Percentiles rank a stretch among this genome's conserved stretches.
These are phyloP conservation scores for Blastobotrys capitulatus DNA, from an alignment of 1,139 yeast species.

Conservation along the genomic window DNA sequence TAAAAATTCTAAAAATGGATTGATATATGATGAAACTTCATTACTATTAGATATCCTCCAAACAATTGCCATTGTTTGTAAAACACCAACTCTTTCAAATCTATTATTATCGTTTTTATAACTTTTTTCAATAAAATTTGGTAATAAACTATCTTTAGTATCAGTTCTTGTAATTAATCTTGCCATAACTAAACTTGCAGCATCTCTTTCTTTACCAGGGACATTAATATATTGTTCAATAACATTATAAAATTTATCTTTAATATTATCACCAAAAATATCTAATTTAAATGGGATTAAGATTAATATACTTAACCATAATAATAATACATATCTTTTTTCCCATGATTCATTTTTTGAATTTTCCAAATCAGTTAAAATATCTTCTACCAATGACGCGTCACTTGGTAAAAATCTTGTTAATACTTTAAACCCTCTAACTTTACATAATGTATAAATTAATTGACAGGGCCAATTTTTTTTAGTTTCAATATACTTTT, in stretches of 20 bases:
- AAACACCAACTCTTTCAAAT: slow-evolving; percentile 22
- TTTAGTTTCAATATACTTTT: slow-evolving; percentile 11
- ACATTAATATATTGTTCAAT: slow-evolving; percentile 35
- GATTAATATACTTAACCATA: slow-evolving; percentile 69
- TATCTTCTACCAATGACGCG: slow-evolving; percentile 41
- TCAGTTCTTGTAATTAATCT: slow-evolving; percentile 40
- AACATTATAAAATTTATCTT: slow-evolving; percentile 35
- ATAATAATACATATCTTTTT: slow-evolving; percentile 50
- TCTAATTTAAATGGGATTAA: slow-evolving; percentile 65
- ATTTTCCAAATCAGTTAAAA: slow-evolving; percentile 7
- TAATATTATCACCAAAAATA: slow-evolving; percentile 34
- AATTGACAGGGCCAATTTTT: slow-evolving; percentile 20
- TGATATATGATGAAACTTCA: slow-evolving; percentile 4
- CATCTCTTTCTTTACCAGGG: slow-evolving; percentile 46
- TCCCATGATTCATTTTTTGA: slow-evolving; percentile 41
- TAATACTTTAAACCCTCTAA: slow-evolving; percentile 60
- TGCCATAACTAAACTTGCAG: slow-evolving; percentile 40
- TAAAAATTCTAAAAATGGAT: slow-evolving; percentile 4
- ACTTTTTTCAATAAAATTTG: slow-evolving; percentile 18
- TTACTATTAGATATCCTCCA: slow-evolving; percentile 15
- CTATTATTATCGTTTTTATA: slow-evolving; percentile 12
- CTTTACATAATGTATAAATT: slow-evolving; percentile 56
- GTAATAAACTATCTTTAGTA: slow-evolving; percentile 18
- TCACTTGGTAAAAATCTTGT: slow-evolving; percentile 57
- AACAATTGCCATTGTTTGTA: slow-evolving; percentile 23